Percentiles rank a stretch among this genome's conserved stretches.
phyloP scores from a whole-genome alignment of 139 green algal species.

The Diplosphaera chodatii region DNA sequence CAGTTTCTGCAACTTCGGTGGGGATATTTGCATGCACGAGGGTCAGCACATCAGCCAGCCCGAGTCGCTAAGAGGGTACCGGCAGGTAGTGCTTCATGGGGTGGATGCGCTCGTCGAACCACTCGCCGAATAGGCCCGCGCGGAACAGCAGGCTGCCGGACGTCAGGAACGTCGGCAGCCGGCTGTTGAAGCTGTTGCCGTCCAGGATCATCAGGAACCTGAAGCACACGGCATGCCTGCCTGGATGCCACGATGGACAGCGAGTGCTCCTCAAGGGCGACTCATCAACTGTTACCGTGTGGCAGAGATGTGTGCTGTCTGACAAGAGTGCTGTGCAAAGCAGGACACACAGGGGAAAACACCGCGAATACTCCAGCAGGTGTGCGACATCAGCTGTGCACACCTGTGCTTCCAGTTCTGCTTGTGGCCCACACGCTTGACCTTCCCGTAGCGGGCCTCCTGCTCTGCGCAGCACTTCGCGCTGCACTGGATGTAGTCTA shows the following conservation, averaged over 20 bases:
- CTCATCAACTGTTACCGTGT: too few species aligned
- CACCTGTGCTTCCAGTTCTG: background rate
- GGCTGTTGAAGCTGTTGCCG: slow-evolving; percentile 10
- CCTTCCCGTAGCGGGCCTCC: background rate
- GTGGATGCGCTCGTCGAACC: slow-evolving; percentile 3
- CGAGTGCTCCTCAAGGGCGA: too few species aligned
- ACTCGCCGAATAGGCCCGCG: background rate
- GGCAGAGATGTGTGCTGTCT: too few species aligned
- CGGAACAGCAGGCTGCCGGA: slow-evolving; percentile 6
- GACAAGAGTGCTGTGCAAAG: too few species aligned
- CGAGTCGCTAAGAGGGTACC: background rate
- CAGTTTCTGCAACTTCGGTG: too few species aligned
- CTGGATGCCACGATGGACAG: too few species aligned
- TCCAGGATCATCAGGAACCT: slow-evolving; percentile 6
- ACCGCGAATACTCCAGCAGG: too few species aligned
- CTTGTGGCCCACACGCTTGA: background rate
- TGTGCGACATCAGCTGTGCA: background rate
- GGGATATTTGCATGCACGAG: too few species aligned
- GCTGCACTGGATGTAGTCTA: background rate
- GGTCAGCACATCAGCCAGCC: background rate
- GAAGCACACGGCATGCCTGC: too few species aligned
- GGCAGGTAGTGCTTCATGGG: slow-evolving; percentile 4
- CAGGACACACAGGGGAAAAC: too few species aligned
- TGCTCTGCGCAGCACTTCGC: background rate
- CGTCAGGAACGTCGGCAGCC: background rate